phyloP scores from a whole-genome alignment of 2,329 filamentous ascomycete genomes.

The Cladosporium sphaerospermum region DNA sequence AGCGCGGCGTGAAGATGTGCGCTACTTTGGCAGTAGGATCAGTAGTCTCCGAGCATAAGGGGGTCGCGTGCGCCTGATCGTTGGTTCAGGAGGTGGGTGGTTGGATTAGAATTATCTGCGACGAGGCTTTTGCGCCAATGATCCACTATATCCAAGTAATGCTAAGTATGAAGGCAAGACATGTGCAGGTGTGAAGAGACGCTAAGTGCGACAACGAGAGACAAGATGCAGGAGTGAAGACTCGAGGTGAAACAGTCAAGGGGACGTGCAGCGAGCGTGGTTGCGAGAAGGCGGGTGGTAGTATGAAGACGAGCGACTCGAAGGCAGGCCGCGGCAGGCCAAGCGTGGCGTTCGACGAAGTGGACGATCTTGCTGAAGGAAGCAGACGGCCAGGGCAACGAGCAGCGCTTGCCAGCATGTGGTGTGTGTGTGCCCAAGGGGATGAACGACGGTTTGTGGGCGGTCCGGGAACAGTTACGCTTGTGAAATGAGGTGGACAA shows the following conservation, averaged over 20 bases:
- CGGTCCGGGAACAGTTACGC: conserved; percentile 3
- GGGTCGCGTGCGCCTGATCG: conserved; percentile 2
- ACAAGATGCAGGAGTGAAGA: conserved; percentile 12
- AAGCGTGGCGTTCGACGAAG: conserved; percentile 2
- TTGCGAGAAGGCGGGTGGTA: background rate
- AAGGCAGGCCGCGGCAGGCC: background rate
- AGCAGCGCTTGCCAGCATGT: conserved; percentile 3
- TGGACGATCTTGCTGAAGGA: conserved; percentile 1
- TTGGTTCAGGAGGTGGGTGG: conserved; percentile 9
- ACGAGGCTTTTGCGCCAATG: background rate
- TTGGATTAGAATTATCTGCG: conserved; percentile 8
- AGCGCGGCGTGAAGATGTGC: conserved; percentile 2
- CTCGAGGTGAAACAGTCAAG: background rate
- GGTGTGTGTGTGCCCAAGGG: conserved; percentile 8
- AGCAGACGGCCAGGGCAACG: background rate
- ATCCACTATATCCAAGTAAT: conserved; percentile 7
- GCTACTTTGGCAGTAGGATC: conserved; percentile 4
- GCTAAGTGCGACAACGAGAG: conserved; percentile 7
- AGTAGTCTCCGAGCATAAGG: background rate
- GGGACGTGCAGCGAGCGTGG: conserved; percentile 5
- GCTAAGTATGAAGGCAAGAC: conserved; percentile 2
- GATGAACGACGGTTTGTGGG: background rate
- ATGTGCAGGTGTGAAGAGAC: conserved; percentile 10
- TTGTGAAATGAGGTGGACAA: conserved; percentile 9
- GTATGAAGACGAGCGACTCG: background rate